Percentiles rank a stretch among this genome's conserved stretches.
These are phyloP conservation scores for Tuctoria greenei DNA, from an alignment of 176 grass and related monocot species.

Conservation along the genomic window DNA sequence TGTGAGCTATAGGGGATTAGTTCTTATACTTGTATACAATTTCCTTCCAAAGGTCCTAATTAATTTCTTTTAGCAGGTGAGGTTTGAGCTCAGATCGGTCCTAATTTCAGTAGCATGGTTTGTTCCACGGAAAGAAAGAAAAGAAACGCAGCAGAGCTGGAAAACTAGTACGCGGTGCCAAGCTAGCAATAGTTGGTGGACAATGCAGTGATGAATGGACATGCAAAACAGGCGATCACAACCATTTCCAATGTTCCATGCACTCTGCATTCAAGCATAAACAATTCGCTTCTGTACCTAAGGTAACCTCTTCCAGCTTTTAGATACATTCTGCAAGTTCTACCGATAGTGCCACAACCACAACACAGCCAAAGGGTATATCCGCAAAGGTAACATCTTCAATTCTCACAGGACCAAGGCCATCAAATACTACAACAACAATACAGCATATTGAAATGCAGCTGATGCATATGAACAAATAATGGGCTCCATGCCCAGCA, in stretches of 20 bases:
- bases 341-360: background rate
- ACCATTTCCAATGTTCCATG: background rate
- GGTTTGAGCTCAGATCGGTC: no score
- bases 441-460: background rate
- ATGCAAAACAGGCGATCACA: background rate
- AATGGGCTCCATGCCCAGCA: background rate
- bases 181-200: background rate
- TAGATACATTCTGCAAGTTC: conserved; percentile 11
- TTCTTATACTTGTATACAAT: no score
- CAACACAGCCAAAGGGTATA: background rate
- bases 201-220: background rate
- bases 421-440: background rate
- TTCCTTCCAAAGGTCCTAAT: no score
- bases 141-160: no score
- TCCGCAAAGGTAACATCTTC: no score
- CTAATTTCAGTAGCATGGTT: no score
- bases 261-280: background rate
- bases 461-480: conserved; percentile 3
- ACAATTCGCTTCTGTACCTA: background rate
- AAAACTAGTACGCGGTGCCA: no score
- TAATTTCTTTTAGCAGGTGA: no score
- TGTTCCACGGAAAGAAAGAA: no score
- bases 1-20: no score
- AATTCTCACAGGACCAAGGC: no score
- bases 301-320: conserved; percentile 8